Evolutionary conservation across 768 basidiomycete genomes (phyloP).

Genomic region (Mycena latifolia): DNA sequence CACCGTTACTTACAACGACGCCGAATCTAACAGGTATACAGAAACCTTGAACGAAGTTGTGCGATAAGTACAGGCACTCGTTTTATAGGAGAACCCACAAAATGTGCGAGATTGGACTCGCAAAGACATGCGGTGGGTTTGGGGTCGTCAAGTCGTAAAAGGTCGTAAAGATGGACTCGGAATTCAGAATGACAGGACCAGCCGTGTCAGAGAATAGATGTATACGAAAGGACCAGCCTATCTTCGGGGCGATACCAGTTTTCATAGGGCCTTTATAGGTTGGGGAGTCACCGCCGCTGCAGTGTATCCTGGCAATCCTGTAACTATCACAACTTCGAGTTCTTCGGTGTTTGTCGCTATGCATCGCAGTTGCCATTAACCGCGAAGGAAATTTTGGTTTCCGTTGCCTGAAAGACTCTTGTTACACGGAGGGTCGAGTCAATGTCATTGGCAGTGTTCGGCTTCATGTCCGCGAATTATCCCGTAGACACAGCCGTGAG

Average conservation of each 20-base stretch:
- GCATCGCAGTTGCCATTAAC: too few species aligned
- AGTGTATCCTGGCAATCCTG: constrained; percentile 10
- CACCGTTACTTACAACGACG: constrained; percentile 52
- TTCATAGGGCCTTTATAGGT: constrained; percentile 50
- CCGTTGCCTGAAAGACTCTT: too few species aligned
- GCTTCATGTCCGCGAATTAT: too few species aligned
- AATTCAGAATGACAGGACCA: constrained; percentile 40
- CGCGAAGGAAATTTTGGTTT: too few species aligned
- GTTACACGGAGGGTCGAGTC: too few species aligned
- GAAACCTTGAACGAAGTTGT: constrained; percentile 44
- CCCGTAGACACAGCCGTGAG: too few species aligned
- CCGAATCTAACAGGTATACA: constrained; percentile 64
- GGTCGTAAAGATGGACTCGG: constrained; percentile 30
- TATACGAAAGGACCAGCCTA: constrained; percentile 63
- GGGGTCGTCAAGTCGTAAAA: constrained; percentile 31
- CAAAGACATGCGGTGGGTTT: constrained; percentile 44
- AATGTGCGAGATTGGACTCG: constrained; percentile 55
- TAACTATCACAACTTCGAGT: constrained; percentile 17
- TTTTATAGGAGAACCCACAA: constrained; percentile 43
- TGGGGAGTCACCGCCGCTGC: constrained; percentile 9
- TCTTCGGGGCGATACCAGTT: constrained; percentile 37
- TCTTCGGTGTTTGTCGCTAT: too few species aligned
- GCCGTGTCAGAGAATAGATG: constrained; percentile 43
- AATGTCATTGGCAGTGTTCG: too few species aligned
- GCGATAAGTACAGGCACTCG: too few species aligned